Conservation (phyloP, 148 eudicot genomes). For the Chenopodium suecicum region DNA sequence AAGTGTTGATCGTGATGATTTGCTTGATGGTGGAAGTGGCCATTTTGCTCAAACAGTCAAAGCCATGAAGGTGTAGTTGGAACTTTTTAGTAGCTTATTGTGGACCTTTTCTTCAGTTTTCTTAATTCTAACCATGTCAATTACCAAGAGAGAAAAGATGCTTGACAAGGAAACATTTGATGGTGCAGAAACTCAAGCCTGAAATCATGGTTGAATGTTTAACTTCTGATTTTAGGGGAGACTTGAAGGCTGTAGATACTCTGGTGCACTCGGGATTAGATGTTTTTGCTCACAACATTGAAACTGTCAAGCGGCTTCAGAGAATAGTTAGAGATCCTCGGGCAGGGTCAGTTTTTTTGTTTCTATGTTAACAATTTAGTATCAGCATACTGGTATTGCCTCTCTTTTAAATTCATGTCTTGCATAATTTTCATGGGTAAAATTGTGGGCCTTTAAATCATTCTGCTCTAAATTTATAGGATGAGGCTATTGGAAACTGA, state of each 20-base stretch:
- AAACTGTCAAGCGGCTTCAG: conserved; percentile 88
- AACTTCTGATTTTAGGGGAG: conserved; percentile 94
- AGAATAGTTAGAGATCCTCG: conserved; percentile 94
- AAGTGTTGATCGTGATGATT: conserved; percentile 95
- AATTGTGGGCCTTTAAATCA: neutral
- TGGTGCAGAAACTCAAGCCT: conserved; percentile 72
- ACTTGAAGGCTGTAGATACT: conserved; percentile 71
- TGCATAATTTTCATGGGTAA: neutral
- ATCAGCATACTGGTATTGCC: neutral
- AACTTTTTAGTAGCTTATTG: neutral
- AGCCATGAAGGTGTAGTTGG: conserved; percentile 66
- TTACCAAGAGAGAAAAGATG: neutral
- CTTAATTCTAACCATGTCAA: neutral
- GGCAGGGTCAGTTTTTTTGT: conserved; percentile 66
- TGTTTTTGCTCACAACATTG: conserved; percentile 95
- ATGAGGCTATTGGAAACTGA: neutral
- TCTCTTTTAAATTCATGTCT: neutral
- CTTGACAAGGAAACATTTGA: conserved; percentile 28
- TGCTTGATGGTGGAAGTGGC: conserved; percentile 95
- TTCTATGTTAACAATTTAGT: neutral
- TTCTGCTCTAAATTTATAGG: too few species aligned
- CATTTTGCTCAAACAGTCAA: conserved; percentile 90
- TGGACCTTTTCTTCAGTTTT: neutral
- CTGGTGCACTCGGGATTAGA: conserved; percentile 93
- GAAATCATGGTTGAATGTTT: conserved; percentile 88